These are phyloP conservation scores for Yarrowia yakushimensis DNA, from an alignment of 805 yeast genomes.

Conservation along the genomic window DNA sequence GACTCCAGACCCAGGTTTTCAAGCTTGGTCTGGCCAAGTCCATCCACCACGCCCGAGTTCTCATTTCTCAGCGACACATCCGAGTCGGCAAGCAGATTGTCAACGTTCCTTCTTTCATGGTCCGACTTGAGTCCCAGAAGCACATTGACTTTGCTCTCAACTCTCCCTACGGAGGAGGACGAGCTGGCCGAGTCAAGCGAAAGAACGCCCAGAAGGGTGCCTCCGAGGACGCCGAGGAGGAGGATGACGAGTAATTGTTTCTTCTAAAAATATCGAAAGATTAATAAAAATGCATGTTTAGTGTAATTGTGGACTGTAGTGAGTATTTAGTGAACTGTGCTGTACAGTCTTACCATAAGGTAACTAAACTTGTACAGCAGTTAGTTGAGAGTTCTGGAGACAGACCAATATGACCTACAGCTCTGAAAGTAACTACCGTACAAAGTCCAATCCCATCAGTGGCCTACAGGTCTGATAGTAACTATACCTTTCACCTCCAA, in stretches of 20 bases:
- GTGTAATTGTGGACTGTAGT: no score
- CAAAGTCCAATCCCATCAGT: no score
- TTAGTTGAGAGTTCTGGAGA: no score
- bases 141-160: constrained; percentile 99
- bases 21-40: constrained; percentile 99
- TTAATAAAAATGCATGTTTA: not conserved
- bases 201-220: constrained; percentile 66
- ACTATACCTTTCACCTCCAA: no score
- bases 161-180: constrained; percentile 99
- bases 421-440: no score
- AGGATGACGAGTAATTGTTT: constrained; percentile 28
- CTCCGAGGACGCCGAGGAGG: constrained; percentile 67
- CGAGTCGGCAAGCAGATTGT: constrained; percentile 99
- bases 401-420: no score
- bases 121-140: constrained; percentile 99
- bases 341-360: no score
- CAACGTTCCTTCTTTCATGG: constrained; percentile 98
- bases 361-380: no score
- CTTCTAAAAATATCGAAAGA: not conserved
- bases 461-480: no score
- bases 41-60: constrained; percentile 99
- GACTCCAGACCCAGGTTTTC: constrained; percentile 99
- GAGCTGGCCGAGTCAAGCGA: constrained; percentile 99
- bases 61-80: constrained; percentile 98
- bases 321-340: no score